phyloP scores from a whole-genome alignment of 495 filamentous ascomycete genomes.

The Aspergillus diversus region DNA sequence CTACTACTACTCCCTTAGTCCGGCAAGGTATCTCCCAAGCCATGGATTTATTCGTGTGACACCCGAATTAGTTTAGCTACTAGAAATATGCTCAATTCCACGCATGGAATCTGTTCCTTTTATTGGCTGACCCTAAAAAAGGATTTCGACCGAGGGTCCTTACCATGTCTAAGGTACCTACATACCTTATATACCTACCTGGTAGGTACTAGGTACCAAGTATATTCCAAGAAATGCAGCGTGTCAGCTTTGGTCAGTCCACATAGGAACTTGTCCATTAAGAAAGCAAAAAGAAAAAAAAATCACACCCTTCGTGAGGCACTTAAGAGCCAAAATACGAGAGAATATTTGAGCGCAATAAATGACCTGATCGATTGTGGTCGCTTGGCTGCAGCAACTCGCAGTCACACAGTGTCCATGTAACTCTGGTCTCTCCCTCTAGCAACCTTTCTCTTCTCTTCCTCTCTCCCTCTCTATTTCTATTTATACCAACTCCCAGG shows the following conservation, averaged over 20 bases:
- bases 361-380: neutral
- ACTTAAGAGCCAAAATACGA: too few relatives aligned
- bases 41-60: neutral
- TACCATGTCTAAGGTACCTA: too few relatives aligned
- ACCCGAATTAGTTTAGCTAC: neutral
- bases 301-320: too few relatives aligned
- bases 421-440: neutral
- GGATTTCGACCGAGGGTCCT: too few relatives aligned
- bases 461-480: neutral
- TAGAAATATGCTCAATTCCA: conserved; percentile 40
- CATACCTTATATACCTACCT: too few relatives aligned
- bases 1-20: too few relatives aligned
- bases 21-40: too few relatives aligned
- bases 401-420: neutral
- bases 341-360: conserved; percentile 4
- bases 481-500: neutral
- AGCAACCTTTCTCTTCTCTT: neutral
- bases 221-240: neutral
- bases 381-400: neutral
- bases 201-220: too few relatives aligned
- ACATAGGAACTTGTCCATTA: too few relatives aligned
- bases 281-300: too few relatives aligned
- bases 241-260: neutral
- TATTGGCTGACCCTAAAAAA: conserved; percentile 14
- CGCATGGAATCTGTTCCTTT: conserved; percentile 18